Percentiles rank a stretch among this genome's conserved stretches.
Evolutionary conservation across 768 basidiomycete genomes (phyloP).

Genomic region (Suillus subaureus): DNA sequence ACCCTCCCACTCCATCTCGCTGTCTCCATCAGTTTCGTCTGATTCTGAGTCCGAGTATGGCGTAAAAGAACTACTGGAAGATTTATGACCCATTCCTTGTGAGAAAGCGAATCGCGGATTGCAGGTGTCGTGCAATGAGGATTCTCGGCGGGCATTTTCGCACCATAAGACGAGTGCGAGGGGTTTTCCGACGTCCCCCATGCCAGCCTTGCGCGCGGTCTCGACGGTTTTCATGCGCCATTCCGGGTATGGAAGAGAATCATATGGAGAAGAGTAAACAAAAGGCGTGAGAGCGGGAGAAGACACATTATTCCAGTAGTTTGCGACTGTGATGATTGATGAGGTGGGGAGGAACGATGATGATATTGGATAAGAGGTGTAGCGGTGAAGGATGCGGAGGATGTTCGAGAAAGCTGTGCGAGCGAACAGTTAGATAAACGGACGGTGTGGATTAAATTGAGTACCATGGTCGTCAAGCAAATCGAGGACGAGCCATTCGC

Average conservation of each 20-base stretch:
- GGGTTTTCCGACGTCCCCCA: conserved; percentile 58
- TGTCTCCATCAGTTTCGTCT: conserved; percentile 44
- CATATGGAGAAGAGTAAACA: conserved; percentile 32
- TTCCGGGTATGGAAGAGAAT: conserved; percentile 61
- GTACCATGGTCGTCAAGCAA: conserved; percentile 49
- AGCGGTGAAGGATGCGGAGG: conserved; percentile 55
- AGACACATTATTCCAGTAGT: conserved; percentile 20
- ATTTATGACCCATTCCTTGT: conserved; percentile 27
- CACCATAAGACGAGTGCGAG: conserved; percentile 49
- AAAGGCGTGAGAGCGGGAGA: conserved; percentile 25
- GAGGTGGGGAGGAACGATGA: conserved; percentile 46
- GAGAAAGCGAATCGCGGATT: conserved; percentile 26
- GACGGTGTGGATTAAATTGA: neutral
- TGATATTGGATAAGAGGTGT: conserved; percentile 33
- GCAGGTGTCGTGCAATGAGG: conserved; percentile 23
- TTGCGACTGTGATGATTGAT: conserved; percentile 63
- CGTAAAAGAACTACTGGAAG: conserved; percentile 3
- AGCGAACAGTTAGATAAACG: neutral
- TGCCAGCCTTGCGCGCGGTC: conserved; percentile 56
- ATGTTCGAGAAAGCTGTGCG: conserved; percentile 48
- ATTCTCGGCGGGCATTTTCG: conserved; percentile 24
- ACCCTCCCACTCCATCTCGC: conserved; percentile 67
- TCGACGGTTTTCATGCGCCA: conserved; percentile 58
- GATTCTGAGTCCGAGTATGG: conserved; percentile 30
- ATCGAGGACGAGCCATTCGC: conserved; percentile 57